Evolutionary conservation across 352 stramenopile genomes (phyloP).

Genomic region (Pythium oligandrum): DNA sequence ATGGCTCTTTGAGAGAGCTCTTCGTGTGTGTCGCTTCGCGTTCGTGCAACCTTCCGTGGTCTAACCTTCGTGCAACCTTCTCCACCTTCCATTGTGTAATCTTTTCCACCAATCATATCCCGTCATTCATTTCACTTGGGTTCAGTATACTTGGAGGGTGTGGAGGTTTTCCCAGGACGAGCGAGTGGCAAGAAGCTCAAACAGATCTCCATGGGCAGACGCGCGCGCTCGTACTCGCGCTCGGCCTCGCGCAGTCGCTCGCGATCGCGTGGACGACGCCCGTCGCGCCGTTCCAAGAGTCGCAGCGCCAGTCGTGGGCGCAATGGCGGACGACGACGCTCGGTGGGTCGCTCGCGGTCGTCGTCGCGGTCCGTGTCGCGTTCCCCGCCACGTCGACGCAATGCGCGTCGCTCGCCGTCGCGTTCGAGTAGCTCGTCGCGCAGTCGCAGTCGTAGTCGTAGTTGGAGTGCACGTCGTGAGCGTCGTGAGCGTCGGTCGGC

Average conservation of each 20-base stretch:
- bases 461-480: neutral
- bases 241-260: constrained; percentile 1
- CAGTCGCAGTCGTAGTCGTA: neutral
- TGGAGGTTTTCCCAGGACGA: too few species aligned
- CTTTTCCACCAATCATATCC: constrained; percentile 9
- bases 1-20: neutral
- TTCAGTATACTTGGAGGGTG: constrained; percentile 1
- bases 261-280: constrained; percentile 3
- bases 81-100: too few species aligned
- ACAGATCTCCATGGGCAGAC: constrained; percentile 3
- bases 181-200: constrained; percentile 8
- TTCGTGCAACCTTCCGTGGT: neutral
- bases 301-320: neutral
- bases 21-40: constrained; percentile 7
- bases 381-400: neutral
- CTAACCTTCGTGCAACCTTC: constrained; percentile 14
- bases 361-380: neutral
- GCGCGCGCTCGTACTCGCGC: constrained; percentile 14
- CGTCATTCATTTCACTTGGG: neutral
- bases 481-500: neutral
- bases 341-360: neutral
- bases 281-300: neutral
- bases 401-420: neutral
- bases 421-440: neutral
- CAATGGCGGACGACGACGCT: neutral